Evolutionary conservation across 2,329 filamentous ascomycete genomes (phyloP).

Genomic region (Xylaria hypoxylon): DNA sequence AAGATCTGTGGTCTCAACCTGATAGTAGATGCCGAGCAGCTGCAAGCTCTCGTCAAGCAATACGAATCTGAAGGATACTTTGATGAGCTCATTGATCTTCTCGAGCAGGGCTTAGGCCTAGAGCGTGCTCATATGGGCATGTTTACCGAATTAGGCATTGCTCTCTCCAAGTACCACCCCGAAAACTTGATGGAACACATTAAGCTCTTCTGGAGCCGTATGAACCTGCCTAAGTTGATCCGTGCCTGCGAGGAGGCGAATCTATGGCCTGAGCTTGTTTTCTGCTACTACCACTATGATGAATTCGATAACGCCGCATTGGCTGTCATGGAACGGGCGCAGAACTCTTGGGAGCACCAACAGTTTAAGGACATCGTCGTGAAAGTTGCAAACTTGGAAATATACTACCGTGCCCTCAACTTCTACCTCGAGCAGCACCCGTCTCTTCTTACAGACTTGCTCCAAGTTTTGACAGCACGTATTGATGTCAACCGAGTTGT

Average conservation of each 20-base stretch:
- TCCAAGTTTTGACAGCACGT: constrained; percentile 89
- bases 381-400: constrained; percentile 98
- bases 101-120: constrained; percentile 94
- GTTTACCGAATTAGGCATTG: constrained; percentile 94
- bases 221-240: constrained; percentile 98
- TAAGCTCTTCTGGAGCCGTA: constrained; percentile 97
- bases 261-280: constrained; percentile 96
- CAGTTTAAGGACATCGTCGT: constrained; percentile 99
- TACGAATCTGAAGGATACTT: constrained; percentile 99
- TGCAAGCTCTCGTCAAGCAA: constrained; percentile 91
- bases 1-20: constrained; percentile 99
- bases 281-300: constrained; percentile 98
- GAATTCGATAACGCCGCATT: constrained; percentile 98
- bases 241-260: constrained; percentile 92
- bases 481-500: constrained; percentile 99
- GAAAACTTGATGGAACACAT: constrained; percentile 98
- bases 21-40: constrained; percentile 96
- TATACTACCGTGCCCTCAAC: constrained; percentile 97
- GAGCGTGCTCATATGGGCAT: constrained; percentile 96
- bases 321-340: constrained; percentile 96
- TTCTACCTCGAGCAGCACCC: constrained; percentile 99
- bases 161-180: constrained; percentile 92
- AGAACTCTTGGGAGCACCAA: constrained; percentile 99
- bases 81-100: constrained; percentile 92
- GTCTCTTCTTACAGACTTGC: constrained; percentile 91